A percentile compares a stretch with the other conserved stretches of the same genome.
These are phyloP conservation scores for Geranomyces variabilis DNA, from an alignment of 192 early-diverging fungal genomes.

Conservation along the genomic window DNA sequence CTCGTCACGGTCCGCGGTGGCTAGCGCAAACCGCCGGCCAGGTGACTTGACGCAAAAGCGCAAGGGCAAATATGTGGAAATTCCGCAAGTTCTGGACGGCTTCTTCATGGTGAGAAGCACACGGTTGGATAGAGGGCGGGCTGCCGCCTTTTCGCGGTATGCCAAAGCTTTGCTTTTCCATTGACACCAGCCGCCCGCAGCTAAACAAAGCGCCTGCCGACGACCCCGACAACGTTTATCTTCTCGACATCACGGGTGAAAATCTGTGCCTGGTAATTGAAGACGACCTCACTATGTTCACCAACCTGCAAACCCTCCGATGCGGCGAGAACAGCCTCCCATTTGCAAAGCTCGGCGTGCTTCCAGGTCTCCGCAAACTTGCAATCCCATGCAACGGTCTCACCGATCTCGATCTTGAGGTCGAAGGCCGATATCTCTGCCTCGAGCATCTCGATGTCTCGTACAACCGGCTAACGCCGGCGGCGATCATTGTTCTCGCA, in stretches of 20 bases:
- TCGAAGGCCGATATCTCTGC: constrained; percentile 47
- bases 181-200: constrained; percentile 20
- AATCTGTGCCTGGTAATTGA: constrained; percentile 54
- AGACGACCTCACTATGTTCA: constrained; percentile 56
- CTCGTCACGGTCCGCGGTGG: no score
- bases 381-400: constrained; percentile 54
- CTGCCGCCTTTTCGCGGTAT: not conserved
- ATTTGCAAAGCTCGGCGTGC: constrained; percentile 48
- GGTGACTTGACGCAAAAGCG: constrained; percentile 25
- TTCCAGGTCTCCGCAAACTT: constrained; percentile 46
- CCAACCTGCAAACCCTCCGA: constrained; percentile 50
- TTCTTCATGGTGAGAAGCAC: constrained; percentile 52
- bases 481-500: constrained; percentile 52
- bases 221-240: constrained; percentile 53
- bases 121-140: not conserved
- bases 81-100: constrained; percentile 51
- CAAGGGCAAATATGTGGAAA: constrained; percentile 46
- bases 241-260: constrained; percentile 43
- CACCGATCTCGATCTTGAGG: constrained; percentile 57
- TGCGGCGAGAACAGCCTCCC: constrained; percentile 54
- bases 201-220: constrained; percentile 51
- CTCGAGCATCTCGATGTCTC: constrained; percentile 58
- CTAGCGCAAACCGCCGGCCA: not conserved
- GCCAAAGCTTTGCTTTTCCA: not conserved
- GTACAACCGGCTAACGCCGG: constrained; percentile 45